Conservation (phyloP, 1,284 basidiomycete species). For the Sanguinoderma infundibulare region DNA sequence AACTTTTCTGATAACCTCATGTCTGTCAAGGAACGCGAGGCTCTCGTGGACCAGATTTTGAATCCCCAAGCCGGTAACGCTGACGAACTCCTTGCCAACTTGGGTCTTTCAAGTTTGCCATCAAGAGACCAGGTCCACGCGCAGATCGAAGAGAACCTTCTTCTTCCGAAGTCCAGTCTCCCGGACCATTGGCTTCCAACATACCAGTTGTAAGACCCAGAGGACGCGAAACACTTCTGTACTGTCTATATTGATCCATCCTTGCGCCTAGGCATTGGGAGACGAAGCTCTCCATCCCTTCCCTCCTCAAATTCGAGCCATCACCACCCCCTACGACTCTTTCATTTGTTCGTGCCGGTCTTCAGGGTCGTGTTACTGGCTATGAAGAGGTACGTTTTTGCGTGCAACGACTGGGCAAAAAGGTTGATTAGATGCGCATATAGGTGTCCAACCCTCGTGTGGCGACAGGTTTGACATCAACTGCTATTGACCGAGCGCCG, state of each 20-base stretch:
- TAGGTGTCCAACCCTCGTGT: slow-evolving; percentile 57
- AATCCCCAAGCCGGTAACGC: slow-evolving; percentile 47
- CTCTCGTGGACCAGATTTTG: slow-evolving; percentile 51
- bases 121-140: slow-evolving; percentile 60
- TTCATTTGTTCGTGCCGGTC: slow-evolving; percentile 76
- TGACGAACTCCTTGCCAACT: slow-evolving; percentile 47
- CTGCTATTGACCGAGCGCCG: slow-evolving; percentile 84
- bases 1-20: not conserved
- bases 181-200: slow-evolving; percentile 74
- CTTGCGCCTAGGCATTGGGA: slow-evolving; percentile 67
- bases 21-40: slow-evolving; percentile 16
- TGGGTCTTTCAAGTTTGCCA: slow-evolving; percentile 61
- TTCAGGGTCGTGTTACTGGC: slow-evolving; percentile 81
- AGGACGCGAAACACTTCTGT: not conserved
- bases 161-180: slow-evolving; percentile 65
- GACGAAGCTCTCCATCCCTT: slow-evolving; percentile 59
- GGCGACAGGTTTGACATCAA: slow-evolving; percentile 73
- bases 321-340: slow-evolving; percentile 81
- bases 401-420: not conserved
- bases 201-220: slow-evolving; percentile 72
- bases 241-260: slow-evolving; percentile 13
- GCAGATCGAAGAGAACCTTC: slow-evolving; percentile 70
- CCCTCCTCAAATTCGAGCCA: slow-evolving; percentile 65
- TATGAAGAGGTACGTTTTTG: slow-evolving; percentile 75
- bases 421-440: not conserved